Evolutionary conservation across 1,284 basidiomycete genomes (phyloP), one percentile per base, ranked within the genome.

Genomic region (Earliella scabrosa): DNA sequence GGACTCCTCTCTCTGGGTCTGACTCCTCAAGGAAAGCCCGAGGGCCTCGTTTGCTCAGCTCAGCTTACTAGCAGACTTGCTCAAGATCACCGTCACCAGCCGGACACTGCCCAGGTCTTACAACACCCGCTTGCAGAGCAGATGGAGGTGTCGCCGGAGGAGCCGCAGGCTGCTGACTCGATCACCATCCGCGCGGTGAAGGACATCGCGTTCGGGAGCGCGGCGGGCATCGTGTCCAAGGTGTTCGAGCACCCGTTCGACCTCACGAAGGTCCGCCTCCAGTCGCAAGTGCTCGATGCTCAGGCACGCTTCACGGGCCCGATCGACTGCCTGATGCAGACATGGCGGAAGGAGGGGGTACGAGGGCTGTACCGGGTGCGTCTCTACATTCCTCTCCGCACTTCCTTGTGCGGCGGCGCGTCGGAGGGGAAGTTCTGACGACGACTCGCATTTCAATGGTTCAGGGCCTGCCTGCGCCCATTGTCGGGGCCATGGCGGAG

Each of bases 401-500:
- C 29, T 31, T 31, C 29, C 29, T 6, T 31, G 29, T 7, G 6
- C 13, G 29, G 29, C 6, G 7, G 29, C 29, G 29, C 14, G 43
- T 10, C 13, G 24, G 43, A 44, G 24, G 26, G 43, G 24, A 24
- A 26, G 29, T 31, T 31, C 29, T 31, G 29, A 31, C 29, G 13
- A 31, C 13, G 29, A 6, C 29, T 9, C n/a, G 31, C 14, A 4
- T 13, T 39, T 8, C 36, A 6, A 16, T 29, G 8, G 40, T 32
- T 23, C 62, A 95, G 93, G 94, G 94, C 50, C 77, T 97, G 1
- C 92, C 93, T 6, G 92, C 93, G 61, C 94, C 95, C 1, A 83
- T 97, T 18, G 81, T 92, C 1, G 95, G 94, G 8, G 90, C 94
- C n/a, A 94, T 95, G 81, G 85, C 85, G 29, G 93, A 97, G 74